These are phyloP conservation scores for Hypocreales sp. DNA, from an alignment of 2,329 filamentous ascomycete species.

Conservation along the genomic window DNA sequence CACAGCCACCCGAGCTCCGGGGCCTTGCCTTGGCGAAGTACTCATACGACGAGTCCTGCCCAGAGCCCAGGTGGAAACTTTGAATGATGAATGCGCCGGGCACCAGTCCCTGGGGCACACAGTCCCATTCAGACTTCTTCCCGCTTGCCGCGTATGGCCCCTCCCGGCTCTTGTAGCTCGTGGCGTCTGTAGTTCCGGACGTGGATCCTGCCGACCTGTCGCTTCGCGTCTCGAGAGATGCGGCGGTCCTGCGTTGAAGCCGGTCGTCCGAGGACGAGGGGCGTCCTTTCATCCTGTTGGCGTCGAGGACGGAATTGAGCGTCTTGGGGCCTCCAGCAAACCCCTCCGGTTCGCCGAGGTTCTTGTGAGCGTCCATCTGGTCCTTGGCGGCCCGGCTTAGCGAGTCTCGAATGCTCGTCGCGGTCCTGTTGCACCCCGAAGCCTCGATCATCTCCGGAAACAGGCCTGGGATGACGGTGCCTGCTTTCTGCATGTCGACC, in stretches of 20 bases:
- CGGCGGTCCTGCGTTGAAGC: slow-evolving; percentile 3
- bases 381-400: slow-evolving; percentile 20
- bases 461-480: slow-evolving; percentile 58
- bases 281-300: slow-evolving; percentile 1
- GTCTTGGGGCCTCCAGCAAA: slow-evolving; percentile 5
- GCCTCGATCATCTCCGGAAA: slow-evolving; percentile 69
- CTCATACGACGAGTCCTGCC: slow-evolving; percentile 56
- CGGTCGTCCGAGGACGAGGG: slow-evolving; percentile 1
- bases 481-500: slow-evolving; percentile 54
- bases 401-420: slow-evolving; percentile 12
- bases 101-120: slow-evolving; percentile 43
- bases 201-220: neutral
- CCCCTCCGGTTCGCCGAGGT: slow-evolving; percentile 12
- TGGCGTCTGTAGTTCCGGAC: neutral
- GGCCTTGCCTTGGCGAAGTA: slow-evolving; percentile 45
- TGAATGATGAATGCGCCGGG: slow-evolving; percentile 27
- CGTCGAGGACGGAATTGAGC: slow-evolving; percentile 1
- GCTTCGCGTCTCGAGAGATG: no score
- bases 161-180: neutral
- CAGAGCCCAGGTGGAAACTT: slow-evolving; percentile 44
- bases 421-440: slow-evolving; percentile 56
- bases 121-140: slow-evolving; percentile 25
- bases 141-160: slow-evolving; percentile 20
- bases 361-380: slow-evolving; percentile 17
- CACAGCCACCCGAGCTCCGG: neutral